A percentile compares a stretch with the other conserved stretches of the same genome.
Conservation (phyloP, 192 early-diverging fungal species). For the Backusella morwellensis region DNA sequence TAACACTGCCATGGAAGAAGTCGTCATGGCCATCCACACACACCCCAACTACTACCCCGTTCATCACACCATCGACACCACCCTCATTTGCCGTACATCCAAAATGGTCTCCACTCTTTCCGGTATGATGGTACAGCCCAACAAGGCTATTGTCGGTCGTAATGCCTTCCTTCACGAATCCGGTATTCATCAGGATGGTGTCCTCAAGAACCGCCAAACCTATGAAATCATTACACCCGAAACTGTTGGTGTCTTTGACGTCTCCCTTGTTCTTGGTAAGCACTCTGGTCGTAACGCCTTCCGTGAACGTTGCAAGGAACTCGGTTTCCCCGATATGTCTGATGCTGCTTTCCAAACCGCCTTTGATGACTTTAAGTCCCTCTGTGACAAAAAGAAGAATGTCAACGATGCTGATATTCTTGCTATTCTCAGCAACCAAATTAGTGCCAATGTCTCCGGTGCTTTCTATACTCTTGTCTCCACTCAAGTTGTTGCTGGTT, state of each 20-base stretch:
- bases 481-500: slow-evolving; percentile 81
- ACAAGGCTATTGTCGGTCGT: slow-evolving; percentile 97
- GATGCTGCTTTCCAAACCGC: slow-evolving; percentile 68
- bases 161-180: slow-evolving; percentile 98
- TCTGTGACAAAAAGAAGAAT: slow-evolving; percentile 90
- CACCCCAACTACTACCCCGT: slow-evolving; percentile 89
- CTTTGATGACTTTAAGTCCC: slow-evolving; percentile 87
- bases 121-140: slow-evolving; percentile 95
- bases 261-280: slow-evolving; percentile 90
- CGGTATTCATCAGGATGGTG: slow-evolving; percentile 98
- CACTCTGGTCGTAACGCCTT: slow-evolving; percentile 96
- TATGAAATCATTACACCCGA: slow-evolving; percentile 98
- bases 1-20: slow-evolving; percentile 94
- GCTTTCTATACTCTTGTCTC: slow-evolving; percentile 63
- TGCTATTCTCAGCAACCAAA: slow-evolving; percentile 60
- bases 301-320: slow-evolving; percentile 71
- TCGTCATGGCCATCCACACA: slow-evolving; percentile 94
- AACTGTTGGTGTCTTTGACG: slow-evolving; percentile 83
- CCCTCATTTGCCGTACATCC: slow-evolving; percentile 82
- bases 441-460: not conserved
- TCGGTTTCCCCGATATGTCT: slow-evolving; percentile 67
- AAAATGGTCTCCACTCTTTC: slow-evolving; percentile 86
- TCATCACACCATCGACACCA: slow-evolving; percentile 87
- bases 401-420: slow-evolving; percentile 89
- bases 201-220: slow-evolving; percentile 92